phyloP scores from a whole-genome alignment of 2,329 filamentous ascomycete species.

The Aspergillus pseudoterreus region DNA sequence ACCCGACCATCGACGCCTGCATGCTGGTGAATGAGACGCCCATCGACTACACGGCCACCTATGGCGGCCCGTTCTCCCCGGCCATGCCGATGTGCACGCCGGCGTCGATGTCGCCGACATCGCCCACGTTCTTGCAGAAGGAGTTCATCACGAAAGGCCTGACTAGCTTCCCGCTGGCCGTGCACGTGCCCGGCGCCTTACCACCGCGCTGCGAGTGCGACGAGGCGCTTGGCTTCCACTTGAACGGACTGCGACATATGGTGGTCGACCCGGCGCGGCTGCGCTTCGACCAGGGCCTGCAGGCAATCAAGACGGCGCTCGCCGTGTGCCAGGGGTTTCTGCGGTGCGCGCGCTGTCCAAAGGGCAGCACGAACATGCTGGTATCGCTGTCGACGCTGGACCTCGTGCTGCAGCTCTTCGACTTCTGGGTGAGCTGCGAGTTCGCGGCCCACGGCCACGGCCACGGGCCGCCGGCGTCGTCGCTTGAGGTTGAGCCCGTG shows the following conservation, averaged over 20 bases:
- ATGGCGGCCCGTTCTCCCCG: conserved; percentile 7
- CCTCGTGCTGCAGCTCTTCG: conserved; percentile 27
- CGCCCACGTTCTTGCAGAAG: conserved; percentile 27
- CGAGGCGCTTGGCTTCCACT: conserved; percentile 26
- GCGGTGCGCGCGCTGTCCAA: conserved; percentile 27
- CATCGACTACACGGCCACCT: conserved; percentile 8
- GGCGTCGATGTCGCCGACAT: conserved; percentile 31
- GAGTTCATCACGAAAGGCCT: conserved; percentile 25
- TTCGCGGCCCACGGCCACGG: conserved; percentile 2
- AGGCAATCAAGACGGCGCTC: conserved; percentile 28
- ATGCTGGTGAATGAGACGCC: conserved; percentile 8
- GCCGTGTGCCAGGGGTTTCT: conserved; percentile 27
- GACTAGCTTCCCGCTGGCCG: conserved; percentile 25
- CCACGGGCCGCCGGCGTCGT: not conserved
- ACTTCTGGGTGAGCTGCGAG: conserved; percentile 28
- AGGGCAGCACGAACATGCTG: conserved; percentile 26
- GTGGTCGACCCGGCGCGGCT: conserved; percentile 21
- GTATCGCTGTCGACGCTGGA: conserved; percentile 30
- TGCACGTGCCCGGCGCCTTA: conserved; percentile 22
- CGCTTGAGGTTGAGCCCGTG: conserved; percentile 11
- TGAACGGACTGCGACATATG: conserved; percentile 29
- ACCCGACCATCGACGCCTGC: conserved; percentile 7
- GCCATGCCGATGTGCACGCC: conserved; percentile 18
- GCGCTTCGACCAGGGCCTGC: conserved; percentile 32
- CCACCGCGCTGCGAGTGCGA: conserved; percentile 27